A percentile compares a stretch with the other conserved stretches of the same genome.
Evolutionary conservation across 2,329 filamentous ascomycete species (phyloP).

Genomic region (Chlorencoelia australis): DNA sequence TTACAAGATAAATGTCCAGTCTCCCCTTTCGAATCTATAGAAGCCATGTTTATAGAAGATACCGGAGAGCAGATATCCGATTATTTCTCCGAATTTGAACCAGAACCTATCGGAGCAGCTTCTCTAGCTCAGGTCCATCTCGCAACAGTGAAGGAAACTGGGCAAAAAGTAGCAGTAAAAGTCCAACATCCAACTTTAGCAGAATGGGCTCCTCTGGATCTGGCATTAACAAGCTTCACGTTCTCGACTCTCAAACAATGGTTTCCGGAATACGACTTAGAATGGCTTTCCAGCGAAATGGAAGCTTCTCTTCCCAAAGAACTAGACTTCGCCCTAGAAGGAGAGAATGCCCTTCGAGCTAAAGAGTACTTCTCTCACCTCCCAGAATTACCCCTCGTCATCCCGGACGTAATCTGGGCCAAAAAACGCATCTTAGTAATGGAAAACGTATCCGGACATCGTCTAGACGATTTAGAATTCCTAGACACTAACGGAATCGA

Average conservation of each 20-base stretch:
- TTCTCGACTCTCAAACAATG: constrained; percentile 84
- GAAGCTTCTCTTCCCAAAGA: constrained; percentile 83
- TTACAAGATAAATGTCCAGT: constrained; percentile 93
- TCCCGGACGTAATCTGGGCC: constrained; percentile 84
- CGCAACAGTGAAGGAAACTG: constrained; percentile 70
- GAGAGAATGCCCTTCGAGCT: constrained; percentile 69
- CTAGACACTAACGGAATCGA: constrained; percentile 81
- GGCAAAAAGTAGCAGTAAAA: constrained; percentile 87
- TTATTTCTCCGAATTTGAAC: constrained; percentile 77
- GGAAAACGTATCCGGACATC: constrained; percentile 79
- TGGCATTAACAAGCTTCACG: constrained; percentile 77
- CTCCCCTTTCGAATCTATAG: constrained; percentile 77
- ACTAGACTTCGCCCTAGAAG: constrained; percentile 80
- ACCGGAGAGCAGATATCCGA: constrained; percentile 71
- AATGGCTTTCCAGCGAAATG: constrained; percentile 93
- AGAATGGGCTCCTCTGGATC: constrained; percentile 82
- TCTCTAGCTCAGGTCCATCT: constrained; percentile 92
- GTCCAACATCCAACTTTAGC: constrained; percentile 86
- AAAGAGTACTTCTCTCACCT: constrained; percentile 71
- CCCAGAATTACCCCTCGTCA: constrained; percentile 68
- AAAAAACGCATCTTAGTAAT: constrained; percentile 86
- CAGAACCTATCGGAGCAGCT: constrained; percentile 77
- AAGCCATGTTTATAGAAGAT: constrained; percentile 76
- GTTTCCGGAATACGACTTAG: constrained; percentile 95
- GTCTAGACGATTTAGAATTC: constrained; percentile 81